Percentiles rank a stretch among this genome's conserved stretches.
These are phyloP conservation scores for Suhomyces xylopsoci DNA, from an alignment of 805 yeast genomes.

Conservation along the genomic window DNA sequence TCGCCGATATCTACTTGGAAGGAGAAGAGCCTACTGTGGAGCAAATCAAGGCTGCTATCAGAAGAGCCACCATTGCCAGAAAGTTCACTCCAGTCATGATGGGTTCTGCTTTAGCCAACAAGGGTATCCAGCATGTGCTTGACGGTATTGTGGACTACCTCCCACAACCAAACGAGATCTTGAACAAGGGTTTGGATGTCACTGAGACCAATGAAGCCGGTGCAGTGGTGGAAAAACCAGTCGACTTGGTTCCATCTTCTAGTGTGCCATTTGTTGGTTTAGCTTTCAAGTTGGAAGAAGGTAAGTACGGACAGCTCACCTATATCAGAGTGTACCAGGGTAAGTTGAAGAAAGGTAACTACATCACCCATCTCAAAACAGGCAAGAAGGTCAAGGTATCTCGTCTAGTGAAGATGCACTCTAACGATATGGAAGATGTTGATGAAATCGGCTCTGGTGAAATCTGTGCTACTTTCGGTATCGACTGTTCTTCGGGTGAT, in stretches of 20 bases:
- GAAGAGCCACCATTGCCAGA: constrained; percentile 93
- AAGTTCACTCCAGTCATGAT: constrained; percentile 98
- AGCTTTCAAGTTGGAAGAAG: constrained; percentile 99
- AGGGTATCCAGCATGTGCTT: constrained; percentile 90
- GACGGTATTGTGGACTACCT: constrained; percentile 95
- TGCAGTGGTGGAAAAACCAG: constrained; percentile 45
- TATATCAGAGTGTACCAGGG: constrained; percentile 98
- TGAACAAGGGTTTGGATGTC: constrained; percentile 85
- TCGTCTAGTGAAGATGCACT: constrained; percentile 96
- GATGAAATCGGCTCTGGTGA: constrained; percentile 96
- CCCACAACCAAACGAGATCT: constrained; percentile 92
- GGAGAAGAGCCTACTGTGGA: constrained; percentile 83
- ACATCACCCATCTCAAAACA: constrained; percentile 82
- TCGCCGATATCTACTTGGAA: constrained; percentile 88
- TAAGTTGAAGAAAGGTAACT: constrained; percentile 82
- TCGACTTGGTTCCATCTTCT: constrained; percentile 70
- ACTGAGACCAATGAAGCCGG: constrained; percentile 48
- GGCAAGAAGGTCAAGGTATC: constrained; percentile 89
- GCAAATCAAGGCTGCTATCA: constrained; percentile 84
- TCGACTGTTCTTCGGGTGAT: constrained; percentile 98
- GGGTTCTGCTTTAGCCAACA: constrained; percentile 98
- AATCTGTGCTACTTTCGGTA: constrained; percentile 98
- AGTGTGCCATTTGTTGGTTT: constrained; percentile 86
- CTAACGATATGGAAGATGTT: constrained; percentile 98
- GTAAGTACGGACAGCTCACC: constrained; percentile 95